Percentiles rank a stretch among this genome's conserved stretches.
These are phyloP conservation scores for Hygrophorus russula DNA, from an alignment of 768 basidiomycete species.

Conservation along the genomic window DNA sequence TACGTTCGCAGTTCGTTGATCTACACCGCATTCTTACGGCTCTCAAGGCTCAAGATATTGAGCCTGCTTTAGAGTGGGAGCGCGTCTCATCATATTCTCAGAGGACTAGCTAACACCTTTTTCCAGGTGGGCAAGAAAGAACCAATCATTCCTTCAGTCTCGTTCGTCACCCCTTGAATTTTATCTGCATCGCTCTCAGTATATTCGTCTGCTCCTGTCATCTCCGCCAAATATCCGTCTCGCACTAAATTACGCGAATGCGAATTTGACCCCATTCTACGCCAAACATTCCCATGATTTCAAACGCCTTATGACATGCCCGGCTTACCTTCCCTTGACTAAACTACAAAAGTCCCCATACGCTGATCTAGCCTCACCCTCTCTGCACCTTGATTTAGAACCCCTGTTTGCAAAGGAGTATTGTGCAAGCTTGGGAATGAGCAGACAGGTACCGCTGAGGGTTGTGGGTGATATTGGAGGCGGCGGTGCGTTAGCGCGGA, in stretches of 20 bases:
- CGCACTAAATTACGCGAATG: constrained; percentile 69
- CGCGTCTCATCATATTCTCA: constrained; percentile 6
- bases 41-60: constrained; percentile 53
- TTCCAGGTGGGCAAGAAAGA: constrained; percentile 67
- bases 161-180: constrained; percentile 82
- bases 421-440: constrained; percentile 79
- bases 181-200: constrained; percentile 83
- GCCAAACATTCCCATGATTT: constrained; percentile 52
- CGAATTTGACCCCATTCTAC: constrained; percentile 53
- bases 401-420: constrained; percentile 84
- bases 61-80: constrained; percentile 68
- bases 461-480: constrained; percentile 92
- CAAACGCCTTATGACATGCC: constrained; percentile 55
- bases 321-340: constrained; percentile 59
- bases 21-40: constrained; percentile 64
- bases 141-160: constrained; percentile 52
- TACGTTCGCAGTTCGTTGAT: constrained; percentile 49
- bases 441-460: constrained; percentile 75
- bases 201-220: constrained; percentile 64
- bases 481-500: constrained; percentile 80
- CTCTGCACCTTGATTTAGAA: constrained; percentile 67
- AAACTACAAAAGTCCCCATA: constrained; percentile 65
- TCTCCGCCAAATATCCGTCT: constrained; percentile 42
- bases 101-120: constrained; percentile 4
- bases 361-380: constrained; percentile 58